A percentile compares a stretch with the other conserved stretches of the same genome.
Evolutionary conservation across 257 asterid genomes (phyloP).

Genomic region (Haberlea rhodopensis): DNA sequence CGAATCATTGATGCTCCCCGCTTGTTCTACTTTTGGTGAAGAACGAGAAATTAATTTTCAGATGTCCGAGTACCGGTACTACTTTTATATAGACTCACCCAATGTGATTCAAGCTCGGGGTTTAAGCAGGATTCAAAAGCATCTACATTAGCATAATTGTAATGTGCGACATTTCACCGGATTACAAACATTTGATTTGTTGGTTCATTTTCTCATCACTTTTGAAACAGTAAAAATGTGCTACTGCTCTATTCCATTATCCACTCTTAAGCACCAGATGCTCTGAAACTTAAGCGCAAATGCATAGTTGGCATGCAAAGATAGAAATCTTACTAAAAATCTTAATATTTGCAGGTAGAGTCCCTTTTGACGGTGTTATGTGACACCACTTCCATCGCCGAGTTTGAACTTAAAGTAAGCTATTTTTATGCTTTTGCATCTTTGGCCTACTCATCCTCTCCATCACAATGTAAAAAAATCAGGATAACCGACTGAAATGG

Average conservation of each 20-base stretch:
- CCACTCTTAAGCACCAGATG: not conserved
- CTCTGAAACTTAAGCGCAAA: not conserved
- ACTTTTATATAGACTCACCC: not conserved
- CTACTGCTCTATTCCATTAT: not conserved
- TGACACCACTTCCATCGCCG: constrained; percentile 80
- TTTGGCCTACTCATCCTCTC: constrained; percentile 3
- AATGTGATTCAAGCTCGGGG: not conserved
- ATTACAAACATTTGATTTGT: not conserved
- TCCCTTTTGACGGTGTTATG: constrained; percentile 64
- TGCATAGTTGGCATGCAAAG: not conserved
- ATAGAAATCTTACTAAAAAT: constrained; percentile 20
- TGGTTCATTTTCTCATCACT: not conserved
- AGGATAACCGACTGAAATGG: not conserved
- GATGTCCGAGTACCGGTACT: not conserved
- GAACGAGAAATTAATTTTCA: not conserved
- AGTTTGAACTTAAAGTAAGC: constrained; percentile 79
- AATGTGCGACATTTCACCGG: not conserved
- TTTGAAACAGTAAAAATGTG: not conserved
- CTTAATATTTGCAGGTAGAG: constrained; percentile 62
- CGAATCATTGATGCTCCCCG: not conserved
- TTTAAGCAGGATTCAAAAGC: not conserved
- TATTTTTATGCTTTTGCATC: not conserved
- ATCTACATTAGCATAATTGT: not conserved
- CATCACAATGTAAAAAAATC: not conserved
- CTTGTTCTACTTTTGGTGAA: not conserved